Evolutionary conservation across 2,329 filamentous ascomycete species (phyloP).

Genomic region (Colletotrichum spinosum): DNA sequence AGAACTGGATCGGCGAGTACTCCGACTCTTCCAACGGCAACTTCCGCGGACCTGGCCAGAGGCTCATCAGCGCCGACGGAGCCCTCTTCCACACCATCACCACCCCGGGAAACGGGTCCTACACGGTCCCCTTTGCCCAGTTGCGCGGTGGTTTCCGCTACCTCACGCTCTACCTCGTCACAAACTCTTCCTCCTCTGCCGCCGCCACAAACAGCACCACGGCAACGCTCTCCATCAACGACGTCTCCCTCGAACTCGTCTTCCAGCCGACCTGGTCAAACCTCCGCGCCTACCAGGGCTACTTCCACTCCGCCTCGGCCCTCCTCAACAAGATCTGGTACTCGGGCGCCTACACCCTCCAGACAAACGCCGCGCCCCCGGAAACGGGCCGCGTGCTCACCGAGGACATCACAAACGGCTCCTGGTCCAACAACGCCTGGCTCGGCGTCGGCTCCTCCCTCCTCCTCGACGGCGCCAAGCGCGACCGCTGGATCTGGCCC

Average conservation of each 20-base stretch:
- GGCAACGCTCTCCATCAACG: constrained; percentile 45
- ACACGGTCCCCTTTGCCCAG: constrained; percentile 48
- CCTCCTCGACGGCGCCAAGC: constrained; percentile 66
- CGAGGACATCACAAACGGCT: constrained; percentile 32
- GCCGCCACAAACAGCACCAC: neutral
- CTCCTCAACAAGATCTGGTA: constrained; percentile 67
- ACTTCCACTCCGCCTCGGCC: constrained; percentile 61
- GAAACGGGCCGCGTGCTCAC: constrained; percentile 39
- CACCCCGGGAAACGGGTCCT: constrained; percentile 45
- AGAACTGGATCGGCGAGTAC: constrained; percentile 58
- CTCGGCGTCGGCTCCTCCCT: constrained; percentile 47
- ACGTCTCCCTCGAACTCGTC: constrained; percentile 47
- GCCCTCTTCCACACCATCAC: constrained; percentile 58
- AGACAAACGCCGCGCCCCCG: constrained; percentile 45
- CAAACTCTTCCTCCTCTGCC: constrained; percentile 16
- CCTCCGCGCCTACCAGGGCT: constrained; percentile 64
- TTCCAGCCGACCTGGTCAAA: constrained; percentile 58
- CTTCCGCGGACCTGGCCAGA: constrained; percentile 47
- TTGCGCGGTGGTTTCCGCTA: constrained; percentile 66
- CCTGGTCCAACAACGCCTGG: constrained; percentile 48
- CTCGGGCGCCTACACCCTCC: constrained; percentile 59
- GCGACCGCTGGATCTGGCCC: constrained; percentile 70
- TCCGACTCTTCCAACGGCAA: constrained; percentile 61
- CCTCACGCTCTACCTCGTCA: constrained; percentile 56
- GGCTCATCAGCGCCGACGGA: constrained; percentile 49